Percentiles rank a stretch among this genome's conserved stretches.
These are phyloP conservation scores for Vitis cinerea DNA, from an alignment of 164 flowering plant genomes.

Conservation along the genomic window DNA sequence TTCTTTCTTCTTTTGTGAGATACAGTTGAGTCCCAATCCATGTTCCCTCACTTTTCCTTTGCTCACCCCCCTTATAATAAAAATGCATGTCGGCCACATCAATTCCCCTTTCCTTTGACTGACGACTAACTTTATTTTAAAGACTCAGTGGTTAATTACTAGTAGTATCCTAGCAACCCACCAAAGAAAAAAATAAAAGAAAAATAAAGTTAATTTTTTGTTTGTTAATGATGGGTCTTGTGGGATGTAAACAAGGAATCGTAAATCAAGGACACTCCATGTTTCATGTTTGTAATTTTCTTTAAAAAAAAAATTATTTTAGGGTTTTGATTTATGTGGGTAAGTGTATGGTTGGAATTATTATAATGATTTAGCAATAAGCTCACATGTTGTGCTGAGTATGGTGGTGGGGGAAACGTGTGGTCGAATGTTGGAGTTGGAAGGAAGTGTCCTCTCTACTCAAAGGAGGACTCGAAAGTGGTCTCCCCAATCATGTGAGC, in stretches of 20 bases:
- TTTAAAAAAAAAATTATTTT: no score
- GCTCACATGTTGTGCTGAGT: constrained; percentile 20
- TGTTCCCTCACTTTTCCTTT: constrained; percentile 11
- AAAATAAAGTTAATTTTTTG: neutral
- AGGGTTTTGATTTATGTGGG: no score
- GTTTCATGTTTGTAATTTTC: no score
- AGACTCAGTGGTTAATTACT: no score
- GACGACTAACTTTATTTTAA: neutral
- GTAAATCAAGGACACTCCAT: constrained; percentile 17
- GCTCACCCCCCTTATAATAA: neutral
- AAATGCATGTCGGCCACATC: constrained; percentile 22
- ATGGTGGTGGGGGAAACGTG: constrained; percentile 6
- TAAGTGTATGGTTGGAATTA: neutral
- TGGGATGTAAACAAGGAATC: constrained; percentile 14
- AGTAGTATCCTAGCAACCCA: constrained; percentile 1
- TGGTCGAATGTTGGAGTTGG: constrained; percentile 11
- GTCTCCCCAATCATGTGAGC: no score
- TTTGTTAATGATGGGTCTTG: constrained; percentile 11
- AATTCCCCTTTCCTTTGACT: constrained; percentile 9
- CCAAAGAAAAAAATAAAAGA: neutral
- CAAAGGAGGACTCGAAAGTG: no score
- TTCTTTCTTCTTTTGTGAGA: neutral
- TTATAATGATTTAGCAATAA: constrained; percentile 12
- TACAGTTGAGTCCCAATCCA: constrained; percentile 16
- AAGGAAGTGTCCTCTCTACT: neutral